A percentile compares a stretch with the other conserved stretches of the same genome.
Conservation (phyloP, 108 stramenopile genomes). For the Aurantiochytrium sp. region DNA sequence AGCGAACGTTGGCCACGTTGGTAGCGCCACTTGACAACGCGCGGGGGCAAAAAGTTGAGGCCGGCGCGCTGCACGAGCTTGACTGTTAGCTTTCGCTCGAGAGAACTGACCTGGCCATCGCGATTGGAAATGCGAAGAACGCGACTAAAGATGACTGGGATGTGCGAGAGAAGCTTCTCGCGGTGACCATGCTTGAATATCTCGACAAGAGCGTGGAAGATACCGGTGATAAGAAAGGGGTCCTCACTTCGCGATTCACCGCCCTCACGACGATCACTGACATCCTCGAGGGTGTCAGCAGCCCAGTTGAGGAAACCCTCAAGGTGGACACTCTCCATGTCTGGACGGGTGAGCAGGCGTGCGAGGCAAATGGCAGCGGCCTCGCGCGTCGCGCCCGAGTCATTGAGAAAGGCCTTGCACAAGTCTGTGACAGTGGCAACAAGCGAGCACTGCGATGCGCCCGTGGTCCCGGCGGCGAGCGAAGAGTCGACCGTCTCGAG, state of each 20-base stretch:
- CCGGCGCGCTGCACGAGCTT: slow-evolving; percentile 87
- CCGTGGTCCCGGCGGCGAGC: not conserved
- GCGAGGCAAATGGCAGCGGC: slow-evolving; percentile 80
- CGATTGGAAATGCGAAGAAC: not conserved
- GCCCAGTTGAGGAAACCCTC: slow-evolving; percentile 66
- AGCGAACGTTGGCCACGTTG: slow-evolving; percentile 73
- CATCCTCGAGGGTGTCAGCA: not conserved
- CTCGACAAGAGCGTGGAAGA: slow-evolving; percentile 63
- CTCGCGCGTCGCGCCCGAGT: slow-evolving; percentile 81
- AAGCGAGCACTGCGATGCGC: slow-evolving; percentile 22
- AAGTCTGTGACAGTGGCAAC: slow-evolving; percentile 51
- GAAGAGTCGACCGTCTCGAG: slow-evolving; percentile 67
- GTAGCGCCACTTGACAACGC: slow-evolving; percentile 86
- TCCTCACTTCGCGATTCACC: not conserved
- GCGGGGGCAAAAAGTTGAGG: slow-evolving; percentile 75
- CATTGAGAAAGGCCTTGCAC: slow-evolving; percentile 54
- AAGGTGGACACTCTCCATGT: slow-evolving; percentile 67
- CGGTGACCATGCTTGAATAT: slow-evolving; percentile 58
- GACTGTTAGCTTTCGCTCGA: slow-evolving; percentile 69
- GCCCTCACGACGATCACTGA: not conserved
- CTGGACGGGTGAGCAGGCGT: slow-evolving; percentile 77
- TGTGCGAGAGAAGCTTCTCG: not conserved
- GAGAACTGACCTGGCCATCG: not conserved
- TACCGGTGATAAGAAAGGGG: slow-evolving; percentile 64
- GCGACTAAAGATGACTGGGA: not conserved